phyloP scores from a whole-genome alignment of 2,329 filamentous ascomycete genomes.

The Stemphylium vesicarium region DNA sequence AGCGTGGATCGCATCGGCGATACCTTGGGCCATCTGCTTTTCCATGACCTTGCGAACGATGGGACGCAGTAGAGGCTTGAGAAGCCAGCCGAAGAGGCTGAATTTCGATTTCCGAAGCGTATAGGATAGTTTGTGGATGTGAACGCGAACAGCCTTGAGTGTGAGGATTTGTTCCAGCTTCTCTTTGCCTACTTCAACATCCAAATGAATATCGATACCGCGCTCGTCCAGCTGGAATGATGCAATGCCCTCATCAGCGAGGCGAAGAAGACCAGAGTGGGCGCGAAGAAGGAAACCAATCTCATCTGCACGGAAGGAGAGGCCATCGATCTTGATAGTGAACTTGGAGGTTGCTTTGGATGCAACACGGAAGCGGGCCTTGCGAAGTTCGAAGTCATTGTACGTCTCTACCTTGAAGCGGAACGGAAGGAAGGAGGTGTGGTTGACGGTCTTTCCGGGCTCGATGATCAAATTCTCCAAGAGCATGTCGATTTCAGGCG shows the following conservation, averaged over 20 bases:
- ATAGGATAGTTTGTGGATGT: slow-evolving; percentile 87
- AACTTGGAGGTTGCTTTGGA: slow-evolving; percentile 73
- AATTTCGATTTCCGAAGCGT: slow-evolving; percentile 76
- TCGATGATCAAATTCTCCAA: slow-evolving; percentile 91
- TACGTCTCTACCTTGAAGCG: slow-evolving; percentile 79
- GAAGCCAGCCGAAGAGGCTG: slow-evolving; percentile 77
- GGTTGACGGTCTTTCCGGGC: slow-evolving; percentile 81
- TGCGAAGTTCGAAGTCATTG: slow-evolving; percentile 85
- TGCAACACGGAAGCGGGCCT: slow-evolving; percentile 72
- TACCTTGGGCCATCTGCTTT: slow-evolving; percentile 73
- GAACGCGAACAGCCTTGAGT: slow-evolving; percentile 75
- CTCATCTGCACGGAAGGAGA: slow-evolving; percentile 84
- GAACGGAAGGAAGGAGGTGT: slow-evolving; percentile 88
- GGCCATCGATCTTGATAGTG: slow-evolving; percentile 78
- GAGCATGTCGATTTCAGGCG: slow-evolving; percentile 81
- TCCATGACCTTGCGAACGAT: slow-evolving; percentile 81
- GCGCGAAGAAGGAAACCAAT: slow-evolving; percentile 88
- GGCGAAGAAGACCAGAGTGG: slow-evolving; percentile 74
- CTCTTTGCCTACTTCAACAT: slow-evolving; percentile 81
- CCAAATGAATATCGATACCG: slow-evolving; percentile 84
- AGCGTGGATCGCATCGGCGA: slow-evolving; percentile 72
- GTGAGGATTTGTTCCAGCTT: slow-evolving; percentile 81
- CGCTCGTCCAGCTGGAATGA: slow-evolving; percentile 85
- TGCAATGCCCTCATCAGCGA: slow-evolving; percentile 83
- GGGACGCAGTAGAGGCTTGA: slow-evolving; percentile 83